Conservation (phyloP, 108 stramenopile genomes). For the Phaeodactylum tricornutum region DNA sequence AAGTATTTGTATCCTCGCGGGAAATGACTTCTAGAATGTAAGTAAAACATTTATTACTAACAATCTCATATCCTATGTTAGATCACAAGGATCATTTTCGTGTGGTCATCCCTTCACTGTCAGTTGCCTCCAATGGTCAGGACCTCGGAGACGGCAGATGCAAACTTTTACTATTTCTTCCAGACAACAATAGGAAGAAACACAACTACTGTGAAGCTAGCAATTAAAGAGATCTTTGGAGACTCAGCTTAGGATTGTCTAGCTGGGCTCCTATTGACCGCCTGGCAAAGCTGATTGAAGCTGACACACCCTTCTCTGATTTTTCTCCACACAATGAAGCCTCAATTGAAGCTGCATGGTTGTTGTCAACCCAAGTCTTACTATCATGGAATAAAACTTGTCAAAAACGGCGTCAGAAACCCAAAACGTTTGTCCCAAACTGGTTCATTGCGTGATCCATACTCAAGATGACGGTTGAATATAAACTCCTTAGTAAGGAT, state of each 20-base stretch:
- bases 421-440: constrained; percentile 59
- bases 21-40: too few relatives aligned
- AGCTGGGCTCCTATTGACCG: constrained; percentile 32
- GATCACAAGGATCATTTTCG: too few relatives aligned
- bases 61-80: too few relatives aligned
- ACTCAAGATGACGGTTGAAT: constrained; percentile 73
- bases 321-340: constrained; percentile 2
- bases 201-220: constrained; percentile 54
- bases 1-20: too few relatives aligned
- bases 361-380: constrained; percentile 56
- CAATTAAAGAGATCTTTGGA: constrained; percentile 69
- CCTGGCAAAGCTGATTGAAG: neutral
- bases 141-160: constrained; percentile 86
- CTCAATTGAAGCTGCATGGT: neutral
- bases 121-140: too few relatives aligned
- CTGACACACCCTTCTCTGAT: constrained; percentile 6
- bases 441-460: constrained; percentile 89
- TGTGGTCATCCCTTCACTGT: too few relatives aligned
- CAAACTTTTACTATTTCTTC: constrained; percentile 94
- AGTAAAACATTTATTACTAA: too few relatives aligned
- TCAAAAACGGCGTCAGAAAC: constrained; percentile 67
- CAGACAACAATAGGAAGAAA: constrained; percentile 82
- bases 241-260: constrained; percentile 26
- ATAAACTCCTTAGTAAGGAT: constrained; percentile 38
- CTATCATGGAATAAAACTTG: constrained; percentile 81